phyloP scores from a whole-genome alignment of 176 grass and related monocot genomes.

The Musa acuminata region DNA sequence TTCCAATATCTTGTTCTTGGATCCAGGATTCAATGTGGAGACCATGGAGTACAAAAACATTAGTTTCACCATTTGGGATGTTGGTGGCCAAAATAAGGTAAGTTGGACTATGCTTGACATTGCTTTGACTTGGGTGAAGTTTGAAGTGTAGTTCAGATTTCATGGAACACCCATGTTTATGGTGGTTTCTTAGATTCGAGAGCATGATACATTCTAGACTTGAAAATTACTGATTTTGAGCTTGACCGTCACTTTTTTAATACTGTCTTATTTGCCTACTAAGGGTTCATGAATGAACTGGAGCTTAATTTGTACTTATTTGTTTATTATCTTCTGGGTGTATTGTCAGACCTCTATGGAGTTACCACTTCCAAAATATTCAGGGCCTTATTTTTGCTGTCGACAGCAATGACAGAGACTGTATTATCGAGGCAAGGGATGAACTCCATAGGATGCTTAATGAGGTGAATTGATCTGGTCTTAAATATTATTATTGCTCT shows the following conservation, averaged over 20 bases:
- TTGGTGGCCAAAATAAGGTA: constrained; percentile 6
- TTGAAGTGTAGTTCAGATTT: not conserved
- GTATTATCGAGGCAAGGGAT: not conserved
- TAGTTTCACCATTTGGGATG: constrained; percentile 3
- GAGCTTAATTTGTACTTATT: not conserved
- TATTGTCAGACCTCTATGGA: not conserved
- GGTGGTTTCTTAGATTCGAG: not conserved
- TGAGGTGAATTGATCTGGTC: not conserved
- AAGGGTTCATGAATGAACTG: not conserved
- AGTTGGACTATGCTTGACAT: not conserved
- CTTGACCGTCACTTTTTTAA: not conserved
- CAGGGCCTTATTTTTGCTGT: not conserved
- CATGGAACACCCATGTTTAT: not conserved
- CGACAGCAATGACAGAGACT: not conserved
- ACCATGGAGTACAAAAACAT: constrained; percentile 4
- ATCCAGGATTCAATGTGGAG: constrained; percentile 10
- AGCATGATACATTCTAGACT: not conserved
- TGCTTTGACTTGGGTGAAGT: not conserved
- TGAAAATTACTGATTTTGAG: not conserved
- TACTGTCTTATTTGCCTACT: not conserved
- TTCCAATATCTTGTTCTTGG: not conserved
- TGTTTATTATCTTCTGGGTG: not conserved
- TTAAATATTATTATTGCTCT: not conserved
- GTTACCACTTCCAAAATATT: not conserved
- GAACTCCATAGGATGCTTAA: not conserved